phyloP scores from a whole-genome alignment of 2,329 filamentous ascomycete species.

The Xylaria sp. region DNA sequence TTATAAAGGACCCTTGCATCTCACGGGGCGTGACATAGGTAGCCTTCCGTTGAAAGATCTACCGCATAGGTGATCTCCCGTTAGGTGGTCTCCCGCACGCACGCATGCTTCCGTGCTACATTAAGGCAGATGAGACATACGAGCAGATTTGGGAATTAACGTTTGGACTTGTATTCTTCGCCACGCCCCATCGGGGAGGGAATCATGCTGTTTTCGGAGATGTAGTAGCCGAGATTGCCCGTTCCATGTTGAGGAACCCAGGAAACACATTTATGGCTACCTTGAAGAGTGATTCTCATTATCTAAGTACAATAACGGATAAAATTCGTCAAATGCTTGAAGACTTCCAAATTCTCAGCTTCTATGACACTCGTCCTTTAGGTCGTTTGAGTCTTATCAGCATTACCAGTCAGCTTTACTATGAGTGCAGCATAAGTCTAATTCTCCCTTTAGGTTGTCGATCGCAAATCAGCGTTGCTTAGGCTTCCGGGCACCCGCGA shows the following conservation, averaged over 20 bases:
- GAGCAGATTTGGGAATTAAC: slow-evolving; percentile 19
- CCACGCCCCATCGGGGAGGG: slow-evolving; percentile 14
- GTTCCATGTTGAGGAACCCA: background rate
- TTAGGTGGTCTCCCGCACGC: too few relatives aligned
- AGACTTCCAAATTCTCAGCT: slow-evolving; percentile 27
- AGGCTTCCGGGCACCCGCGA: slow-evolving; percentile 24
- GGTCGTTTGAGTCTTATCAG: slow-evolving; percentile 13
- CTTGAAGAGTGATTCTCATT: background rate
- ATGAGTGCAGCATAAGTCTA: background rate
- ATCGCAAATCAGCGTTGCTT: slow-evolving; percentile 16
- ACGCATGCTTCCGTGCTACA: too few relatives aligned
- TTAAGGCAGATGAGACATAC: slow-evolving; percentile 16
- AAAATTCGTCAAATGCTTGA: slow-evolving; percentile 23
- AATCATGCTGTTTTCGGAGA: slow-evolving; percentile 5
- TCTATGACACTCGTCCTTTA: slow-evolving; percentile 19
- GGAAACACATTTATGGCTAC: slow-evolving; percentile 15
- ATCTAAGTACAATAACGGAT: slow-evolving; percentile 14
- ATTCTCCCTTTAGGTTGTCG: slow-evolving; percentile 12
- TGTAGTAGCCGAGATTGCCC: background rate
- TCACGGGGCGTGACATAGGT: too few relatives aligned
- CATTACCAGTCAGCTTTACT: background rate
- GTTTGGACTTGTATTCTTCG: slow-evolving; percentile 26
- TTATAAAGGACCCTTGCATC: too few relatives aligned
- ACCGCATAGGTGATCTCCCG: too few relatives aligned
- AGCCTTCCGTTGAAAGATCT: too few relatives aligned